Evolutionary conservation across 2,329 filamentous ascomycete species (phyloP), one percentile per base, ranked within the genome.

Genomic region (Verticillium nubilum): DNA sequence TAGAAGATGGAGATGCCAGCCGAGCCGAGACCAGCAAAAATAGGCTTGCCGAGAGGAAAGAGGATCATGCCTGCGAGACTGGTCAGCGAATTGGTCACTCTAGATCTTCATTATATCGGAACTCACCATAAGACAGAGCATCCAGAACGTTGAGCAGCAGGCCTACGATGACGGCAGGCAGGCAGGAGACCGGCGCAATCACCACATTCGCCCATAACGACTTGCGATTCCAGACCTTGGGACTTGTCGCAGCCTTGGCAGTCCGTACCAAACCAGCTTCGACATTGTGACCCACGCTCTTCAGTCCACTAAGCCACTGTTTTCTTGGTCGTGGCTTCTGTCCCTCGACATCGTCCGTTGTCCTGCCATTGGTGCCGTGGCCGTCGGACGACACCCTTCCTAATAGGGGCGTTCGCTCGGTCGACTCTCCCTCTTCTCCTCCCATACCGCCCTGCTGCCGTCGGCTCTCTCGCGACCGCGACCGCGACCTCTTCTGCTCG

Each of bases 1-100:
- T 98, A 99, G 77, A 98, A 99, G 75, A 99, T 97, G 0, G 95
- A 97, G 59, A 99, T 97, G 26, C 95, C 95, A 59, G 97, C 94
- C 0, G 94, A 88, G 1, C 94, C 95, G 6, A 98, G 85, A 63
- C 89, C 84, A 28, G 89, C 85, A 72, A 99, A 99, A 23, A 97
- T 83, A 7, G 91, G 86, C 63, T 91, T 89, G 6, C 94, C 93
- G 0, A 99, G 81, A 0, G 95, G 95, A 65, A 99, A 99, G 13
- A 99, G 77, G 68, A 97, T 97, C 90, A 96, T 95, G 67, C 91
- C 86, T 87, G 50, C 15, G 35, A 23, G 31, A 54, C 28, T 62
- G 26, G 62, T 66, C 61, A 68, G 61, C 42, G 59, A 62, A 54
- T 61, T 47, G 59, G 58, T 29, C 47, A 4, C n/a, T 28, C 9